These are phyloP conservation scores for Mycena leptocephala DNA, from an alignment of 768 basidiomycete species.

Conservation along the genomic window DNA sequence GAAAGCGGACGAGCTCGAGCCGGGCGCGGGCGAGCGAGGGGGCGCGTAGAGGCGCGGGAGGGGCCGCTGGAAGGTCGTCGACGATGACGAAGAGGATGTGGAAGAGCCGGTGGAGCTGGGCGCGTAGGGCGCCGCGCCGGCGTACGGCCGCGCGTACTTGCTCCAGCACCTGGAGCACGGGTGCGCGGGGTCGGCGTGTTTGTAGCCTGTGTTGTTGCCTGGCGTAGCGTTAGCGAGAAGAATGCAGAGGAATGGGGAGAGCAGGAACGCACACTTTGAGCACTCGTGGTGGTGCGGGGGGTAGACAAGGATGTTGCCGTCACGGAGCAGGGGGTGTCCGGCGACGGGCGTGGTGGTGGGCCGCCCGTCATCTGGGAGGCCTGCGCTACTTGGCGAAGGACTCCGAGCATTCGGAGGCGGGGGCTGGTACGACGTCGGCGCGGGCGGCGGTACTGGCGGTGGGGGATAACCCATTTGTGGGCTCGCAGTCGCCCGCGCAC, in stretches of 20 bases:
- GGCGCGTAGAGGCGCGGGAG: conserved; percentile 44
- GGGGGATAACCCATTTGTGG: conserved; percentile 47
- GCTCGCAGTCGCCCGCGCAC: conserved; percentile 1
- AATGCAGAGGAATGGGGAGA: not conserved
- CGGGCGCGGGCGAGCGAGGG: conserved; percentile 4
- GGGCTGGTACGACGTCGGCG: conserved; percentile 23
- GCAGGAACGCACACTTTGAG: conserved; percentile 70
- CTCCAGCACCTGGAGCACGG: conserved; percentile 87
- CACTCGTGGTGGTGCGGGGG: conserved; percentile 76
- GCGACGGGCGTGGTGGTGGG: conserved; percentile 77
- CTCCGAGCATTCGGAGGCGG: conserved; percentile 40
- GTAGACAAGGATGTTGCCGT: conserved; percentile 79
- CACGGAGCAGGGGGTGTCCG: conserved; percentile 77
- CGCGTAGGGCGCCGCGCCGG: conserved; percentile 72
- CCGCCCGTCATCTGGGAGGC: conserved; percentile 64
- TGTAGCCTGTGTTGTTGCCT: conserved; percentile 87
- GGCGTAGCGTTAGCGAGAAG: no score
- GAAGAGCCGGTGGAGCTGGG: conserved; percentile 45
- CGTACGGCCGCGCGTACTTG: conserved; percentile 74
- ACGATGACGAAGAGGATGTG: not conserved
- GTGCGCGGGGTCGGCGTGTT: conserved; percentile 73
- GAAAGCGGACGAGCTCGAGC: not conserved
- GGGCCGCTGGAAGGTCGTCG: conserved; percentile 55
- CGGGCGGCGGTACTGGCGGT: conserved; percentile 45
- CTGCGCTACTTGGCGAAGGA: conserved; percentile 18